phyloP scores from a whole-genome alignment of 441 rosid genomes.

The Gossypium schwendimanii region DNA sequence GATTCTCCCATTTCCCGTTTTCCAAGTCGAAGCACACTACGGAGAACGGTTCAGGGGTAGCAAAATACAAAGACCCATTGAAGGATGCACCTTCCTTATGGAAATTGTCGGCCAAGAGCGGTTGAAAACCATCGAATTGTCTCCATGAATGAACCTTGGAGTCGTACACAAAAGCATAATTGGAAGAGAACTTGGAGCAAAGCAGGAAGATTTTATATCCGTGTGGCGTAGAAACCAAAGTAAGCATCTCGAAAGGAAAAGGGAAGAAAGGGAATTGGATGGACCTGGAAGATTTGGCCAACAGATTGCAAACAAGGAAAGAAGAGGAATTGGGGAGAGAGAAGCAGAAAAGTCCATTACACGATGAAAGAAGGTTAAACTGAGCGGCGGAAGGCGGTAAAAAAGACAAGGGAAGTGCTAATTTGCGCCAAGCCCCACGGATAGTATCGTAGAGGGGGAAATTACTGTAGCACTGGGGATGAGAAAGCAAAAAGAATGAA shows the following conservation, averaged over 20 bases:
- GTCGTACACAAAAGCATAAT: constrained; percentile 45
- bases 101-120: constrained; percentile 29
- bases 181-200: constrained; percentile 30
- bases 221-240: constrained; percentile 40
- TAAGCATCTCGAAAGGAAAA: constrained; percentile 49
- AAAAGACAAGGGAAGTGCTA: constrained; percentile 34
- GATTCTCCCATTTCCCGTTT: constrained; percentile 37
- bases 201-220: constrained; percentile 58
- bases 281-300: constrained; percentile 51
- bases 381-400: constrained; percentile 24
- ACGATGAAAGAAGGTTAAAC: constrained; percentile 43
- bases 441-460: constrained; percentile 54
- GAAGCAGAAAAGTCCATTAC: constrained; percentile 64
- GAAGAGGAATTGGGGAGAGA: constrained; percentile 43
- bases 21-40: constrained; percentile 38
- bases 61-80: constrained; percentile 47
- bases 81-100: constrained; percentile 58
- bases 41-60: constrained; percentile 58
- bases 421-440: constrained; percentile 46
- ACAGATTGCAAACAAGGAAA: constrained; percentile 54
- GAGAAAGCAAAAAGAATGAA: constrained; percentile 70
- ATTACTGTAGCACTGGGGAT: constrained; percentile 50
- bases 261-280: constrained; percentile 54
- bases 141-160: constrained; percentile 47
- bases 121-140: constrained; percentile 32